These are phyloP conservation scores for Hansfordia pulvinata DNA, from an alignment of 2,329 filamentous ascomycete genomes.

Conservation along the genomic window DNA sequence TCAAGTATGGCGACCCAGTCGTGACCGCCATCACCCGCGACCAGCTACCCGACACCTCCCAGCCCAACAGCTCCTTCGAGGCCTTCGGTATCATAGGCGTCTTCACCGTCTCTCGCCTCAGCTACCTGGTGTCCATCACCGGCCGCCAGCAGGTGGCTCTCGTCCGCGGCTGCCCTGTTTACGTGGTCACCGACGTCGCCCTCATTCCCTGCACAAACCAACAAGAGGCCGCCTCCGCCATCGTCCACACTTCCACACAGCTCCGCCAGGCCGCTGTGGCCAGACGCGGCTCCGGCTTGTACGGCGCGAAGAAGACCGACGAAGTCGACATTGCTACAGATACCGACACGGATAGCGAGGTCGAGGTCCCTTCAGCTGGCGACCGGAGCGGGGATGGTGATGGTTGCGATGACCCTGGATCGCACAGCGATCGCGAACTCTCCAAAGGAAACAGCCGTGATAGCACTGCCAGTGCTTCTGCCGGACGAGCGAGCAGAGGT, in stretches of 20 bases:
- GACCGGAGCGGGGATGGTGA: slow-evolving; percentile 16
- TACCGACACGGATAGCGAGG: slow-evolving; percentile 20
- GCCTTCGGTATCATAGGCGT: slow-evolving; percentile 54
- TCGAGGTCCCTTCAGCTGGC: slow-evolving; percentile 27
- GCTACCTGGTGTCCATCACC: slow-evolving; percentile 79
- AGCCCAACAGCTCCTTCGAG: slow-evolving; percentile 37
- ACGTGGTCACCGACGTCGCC: slow-evolving; percentile 77
- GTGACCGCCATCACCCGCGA: slow-evolving; percentile 31
- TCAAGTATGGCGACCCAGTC: slow-evolving; percentile 53
- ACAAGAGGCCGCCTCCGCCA: slow-evolving; percentile 57
- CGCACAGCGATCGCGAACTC: slow-evolving; percentile 12
- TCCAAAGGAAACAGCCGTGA: slow-evolving; percentile 5
- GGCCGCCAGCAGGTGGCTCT: slow-evolving; percentile 80
- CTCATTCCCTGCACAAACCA: slow-evolving; percentile 78
- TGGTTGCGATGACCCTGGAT: slow-evolving; percentile 14
- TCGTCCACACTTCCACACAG: slow-evolving; percentile 42
- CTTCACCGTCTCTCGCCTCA: slow-evolving; percentile 66
- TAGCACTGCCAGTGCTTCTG: slow-evolving; percentile 17
- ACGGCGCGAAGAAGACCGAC: background rate
- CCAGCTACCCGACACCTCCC: slow-evolving; percentile 26
- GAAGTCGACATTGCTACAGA: slow-evolving; percentile 1
- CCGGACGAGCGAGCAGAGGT: too few species aligned
- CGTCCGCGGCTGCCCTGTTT: slow-evolving; percentile 69
- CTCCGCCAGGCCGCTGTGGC: slow-evolving; percentile 24
- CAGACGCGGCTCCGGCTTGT: slow-evolving; percentile 18